Conservation (phyloP, 2,329 filamentous ascomycete genomes). For the Pestalotiopsis sp. region DNA sequence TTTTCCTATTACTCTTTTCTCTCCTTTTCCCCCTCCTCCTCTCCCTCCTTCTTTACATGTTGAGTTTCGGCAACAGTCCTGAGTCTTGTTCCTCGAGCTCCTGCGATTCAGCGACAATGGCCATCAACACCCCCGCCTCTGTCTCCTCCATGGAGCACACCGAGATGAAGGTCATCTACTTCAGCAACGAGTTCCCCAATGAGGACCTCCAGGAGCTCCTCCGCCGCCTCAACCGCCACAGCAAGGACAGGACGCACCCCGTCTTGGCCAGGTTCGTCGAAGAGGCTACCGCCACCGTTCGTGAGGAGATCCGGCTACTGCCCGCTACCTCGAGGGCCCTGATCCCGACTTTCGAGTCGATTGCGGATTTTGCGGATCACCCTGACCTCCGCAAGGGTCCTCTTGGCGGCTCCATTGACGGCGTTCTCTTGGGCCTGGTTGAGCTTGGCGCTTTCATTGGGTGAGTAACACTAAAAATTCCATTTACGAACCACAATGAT, state of each 20-base stretch:
- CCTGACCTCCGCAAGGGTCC: conserved; percentile 39
- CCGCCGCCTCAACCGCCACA: conserved; percentile 24
- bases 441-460: conserved; percentile 46
- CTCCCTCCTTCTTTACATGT: neutral
- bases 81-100: neutral
- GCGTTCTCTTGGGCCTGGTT: conserved; percentile 41
- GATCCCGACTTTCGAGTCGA: conserved; percentile 39
- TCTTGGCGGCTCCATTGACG: conserved; percentile 46
- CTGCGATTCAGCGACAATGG: neutral
- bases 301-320: conserved; percentile 39
- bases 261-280: conserved; percentile 42
- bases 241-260: conserved; percentile 39
- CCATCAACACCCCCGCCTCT: neutral
- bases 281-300: conserved; percentile 40
- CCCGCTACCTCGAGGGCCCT: conserved; percentile 27
- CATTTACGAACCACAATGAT: too few species aligned
- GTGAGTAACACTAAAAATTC: conserved; percentile 35
- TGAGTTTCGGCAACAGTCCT: neutral
- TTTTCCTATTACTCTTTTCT: neutral
- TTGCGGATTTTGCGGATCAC: conserved; percentile 36
- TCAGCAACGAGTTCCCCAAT: conserved; percentile 49
- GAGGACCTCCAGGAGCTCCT: conserved; percentile 38
- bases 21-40: neutral
- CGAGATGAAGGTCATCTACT: conserved; percentile 41
- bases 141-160: neutral